Evolutionary conservation across 1,284 basidiomycete species (phyloP), one percentile per base, ranked within the genome.

Genomic region (Austroboletus niveus): DNA sequence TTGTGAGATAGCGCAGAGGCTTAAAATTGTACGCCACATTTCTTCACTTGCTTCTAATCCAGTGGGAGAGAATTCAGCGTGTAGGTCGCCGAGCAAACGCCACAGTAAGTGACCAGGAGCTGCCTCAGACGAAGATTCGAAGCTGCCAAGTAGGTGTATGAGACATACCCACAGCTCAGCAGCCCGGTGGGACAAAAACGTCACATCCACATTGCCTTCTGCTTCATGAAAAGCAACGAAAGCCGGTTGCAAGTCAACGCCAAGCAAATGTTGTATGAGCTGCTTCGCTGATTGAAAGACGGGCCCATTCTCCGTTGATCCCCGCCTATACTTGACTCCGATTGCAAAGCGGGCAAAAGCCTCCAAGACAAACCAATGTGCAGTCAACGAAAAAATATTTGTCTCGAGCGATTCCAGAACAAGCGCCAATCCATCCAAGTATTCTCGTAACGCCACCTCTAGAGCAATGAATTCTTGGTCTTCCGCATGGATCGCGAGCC

Each of bases 81-180:
- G 59, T 40, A 63, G 54, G 8, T 69, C 61, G 46, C 71, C 65
- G 30, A 87, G 69, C 17, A 76, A 59, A 8, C 59, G 64, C 77
- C 79, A 83, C 52, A 83, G 75, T 1, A 72, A 71, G 38, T 76
- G 69, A 54, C 55, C 55, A 58, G 54, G 57, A 45, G 59, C 49
- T 49, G 59, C 50, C 46, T 59, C 56, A 9, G 53, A 46, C 10
- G 48, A 42, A 5, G 24, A 41, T 22, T 57, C 51, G 30, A 60
- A 66, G 46, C 39, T 57, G 22, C 62, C 57, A 27, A 77, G 58
- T 38, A 85, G 59, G 60, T 93, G 85, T 34, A 92, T 75, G 15
- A 92, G 60, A 40, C 80, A 81, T 36, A 94, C 75, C 94, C 94
- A 97, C 10, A 89, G 62, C 57, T 91, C 85, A 1, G 84, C 78